A percentile compares a stretch with the other conserved stretches of the same genome.
Conservation (phyloP, 805 yeast species). For the Metschnikowia anglica region DNA sequence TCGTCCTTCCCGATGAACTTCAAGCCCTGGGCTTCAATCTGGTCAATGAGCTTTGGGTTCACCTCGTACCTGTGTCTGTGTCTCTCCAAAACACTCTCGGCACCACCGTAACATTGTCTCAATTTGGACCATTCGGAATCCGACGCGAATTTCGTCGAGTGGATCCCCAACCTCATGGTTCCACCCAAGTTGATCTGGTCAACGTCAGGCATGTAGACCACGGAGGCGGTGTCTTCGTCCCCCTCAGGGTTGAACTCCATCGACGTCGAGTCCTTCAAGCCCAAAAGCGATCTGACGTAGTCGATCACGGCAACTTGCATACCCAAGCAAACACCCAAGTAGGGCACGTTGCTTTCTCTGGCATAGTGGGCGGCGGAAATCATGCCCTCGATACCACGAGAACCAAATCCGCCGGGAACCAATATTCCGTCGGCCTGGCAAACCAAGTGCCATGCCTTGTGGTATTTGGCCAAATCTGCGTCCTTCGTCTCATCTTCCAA, state of each 20-base stretch:
- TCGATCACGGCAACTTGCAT: slow-evolving; percentile 97
- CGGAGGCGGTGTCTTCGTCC: slow-evolving; percentile 65
- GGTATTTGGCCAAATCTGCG: slow-evolving; percentile 71
- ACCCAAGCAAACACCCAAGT: slow-evolving; percentile 95
- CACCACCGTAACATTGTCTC: slow-evolving; percentile 75
- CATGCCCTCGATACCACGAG: slow-evolving; percentile 98
- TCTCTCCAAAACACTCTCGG: slow-evolving; percentile 75
- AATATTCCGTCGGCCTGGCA: slow-evolving; percentile 94
- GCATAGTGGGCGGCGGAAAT: slow-evolving; percentile 96
- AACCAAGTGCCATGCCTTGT: slow-evolving; percentile 92
- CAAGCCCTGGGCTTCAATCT: slow-evolving; percentile 76
- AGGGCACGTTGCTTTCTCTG: slow-evolving; percentile 92
- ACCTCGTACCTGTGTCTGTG: slow-evolving; percentile 99
- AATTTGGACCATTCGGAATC: slow-evolving; percentile 67
- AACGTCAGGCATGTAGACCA: slow-evolving; percentile 98
- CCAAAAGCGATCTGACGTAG: slow-evolving; percentile 77
- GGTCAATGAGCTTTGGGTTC: slow-evolving; percentile 75
- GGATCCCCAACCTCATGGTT: slow-evolving; percentile 96
- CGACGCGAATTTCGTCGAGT: slow-evolving; percentile 78
- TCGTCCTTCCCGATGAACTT: slow-evolving; percentile 94
- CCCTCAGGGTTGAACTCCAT: slow-evolving; percentile 74
- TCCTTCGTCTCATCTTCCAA: slow-evolving; percentile 72
- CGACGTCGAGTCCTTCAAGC: slow-evolving; percentile 66
- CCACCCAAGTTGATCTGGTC: slow-evolving; percentile 96
- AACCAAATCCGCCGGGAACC: slow-evolving; percentile 98